phyloP scores from a whole-genome alignment of 177 flowering plant species.

The Telopea speciosissima region DNA sequence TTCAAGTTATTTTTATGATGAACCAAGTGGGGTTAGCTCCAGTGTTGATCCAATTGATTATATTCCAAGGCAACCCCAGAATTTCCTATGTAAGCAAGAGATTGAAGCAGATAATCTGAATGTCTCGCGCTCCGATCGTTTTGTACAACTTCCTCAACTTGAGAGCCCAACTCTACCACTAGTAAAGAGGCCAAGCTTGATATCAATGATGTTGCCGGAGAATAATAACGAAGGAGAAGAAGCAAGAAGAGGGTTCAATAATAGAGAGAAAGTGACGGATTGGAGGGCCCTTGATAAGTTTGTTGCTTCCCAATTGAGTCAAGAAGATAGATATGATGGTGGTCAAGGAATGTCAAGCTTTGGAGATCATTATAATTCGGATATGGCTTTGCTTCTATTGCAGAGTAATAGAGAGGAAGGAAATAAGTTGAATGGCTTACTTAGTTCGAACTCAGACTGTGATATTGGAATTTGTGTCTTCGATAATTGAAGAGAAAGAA shows the following conservation, averaged over 20 bases:
- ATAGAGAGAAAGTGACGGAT: conserved; percentile 55
- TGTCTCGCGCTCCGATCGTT: conserved; percentile 38
- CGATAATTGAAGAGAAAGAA: conserved; percentile 25
- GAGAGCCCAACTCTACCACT: conserved; percentile 67
- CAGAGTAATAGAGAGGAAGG: conserved; percentile 42
- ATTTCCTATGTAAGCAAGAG: conserved; percentile 64
- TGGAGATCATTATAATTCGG: conserved; percentile 25
- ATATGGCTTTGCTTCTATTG: conserved; percentile 44
- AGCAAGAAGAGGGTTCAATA: conserved; percentile 5
- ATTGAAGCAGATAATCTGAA: conserved; percentile 39
- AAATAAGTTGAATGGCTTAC: conserved; percentile 28
- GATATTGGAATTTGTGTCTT: conserved; percentile 51
- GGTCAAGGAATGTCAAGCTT: conserved; percentile 24
- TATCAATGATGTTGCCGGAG: conserved; percentile 28
- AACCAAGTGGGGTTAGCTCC: conserved; percentile 46
- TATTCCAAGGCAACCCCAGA: conserved; percentile 36
- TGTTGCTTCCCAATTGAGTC: conserved; percentile 91
- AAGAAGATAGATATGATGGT: conserved; percentile 36
- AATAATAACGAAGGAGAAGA: conserved; percentile 23
- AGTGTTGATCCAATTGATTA: conserved; percentile 44
- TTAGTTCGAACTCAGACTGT: conserved; percentile 31
- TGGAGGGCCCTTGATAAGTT: conserved; percentile 94
- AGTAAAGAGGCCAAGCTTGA: conserved; percentile 50
- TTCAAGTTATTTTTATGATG: conserved; percentile 66
- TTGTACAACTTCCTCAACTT: conserved; percentile 73